phyloP scores from a whole-genome alignment of 2,329 filamentous ascomycete species.

The Aspergillus ochraceoroseus region DNA sequence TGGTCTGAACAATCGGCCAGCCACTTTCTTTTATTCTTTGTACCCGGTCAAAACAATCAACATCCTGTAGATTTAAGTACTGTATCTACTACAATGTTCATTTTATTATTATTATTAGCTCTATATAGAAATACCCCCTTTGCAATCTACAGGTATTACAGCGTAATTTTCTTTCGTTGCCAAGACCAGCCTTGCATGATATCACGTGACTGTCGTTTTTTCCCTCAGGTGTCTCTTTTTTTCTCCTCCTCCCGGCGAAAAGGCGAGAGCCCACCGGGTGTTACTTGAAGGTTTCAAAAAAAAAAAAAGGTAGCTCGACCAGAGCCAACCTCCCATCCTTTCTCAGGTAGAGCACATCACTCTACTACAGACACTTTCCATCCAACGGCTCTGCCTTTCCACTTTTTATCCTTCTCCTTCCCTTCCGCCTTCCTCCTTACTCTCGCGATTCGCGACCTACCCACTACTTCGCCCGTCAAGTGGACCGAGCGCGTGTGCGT shows the following conservation, averaged over 20 bases:
- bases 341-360: constrained; percentile 15
- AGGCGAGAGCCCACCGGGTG: constrained; percentile 18
- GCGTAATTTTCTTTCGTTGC: no score
- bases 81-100: no score
- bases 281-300: constrained; percentile 16
- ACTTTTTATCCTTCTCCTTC: constrained; percentile 2
- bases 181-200: constrained; percentile 14
- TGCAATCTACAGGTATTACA: no score
- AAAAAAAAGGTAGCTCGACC: constrained; percentile 13
- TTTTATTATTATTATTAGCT: no score
- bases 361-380: constrained; percentile 3
- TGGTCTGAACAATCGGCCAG: no score
- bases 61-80: no score
- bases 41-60: no score
- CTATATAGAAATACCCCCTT: no score
- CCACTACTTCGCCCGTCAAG: constrained; percentile 4
- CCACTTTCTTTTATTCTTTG: no score
- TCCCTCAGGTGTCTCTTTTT: no score
- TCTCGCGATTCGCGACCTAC: constrained; percentile 20
- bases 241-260: constrained; percentile 13
- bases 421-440: constrained; percentile 9
- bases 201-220: constrained; percentile 24
- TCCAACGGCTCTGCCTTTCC: constrained; percentile 14
- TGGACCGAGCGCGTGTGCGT: constrained; percentile 15
- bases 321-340: constrained; percentile 10